Percentiles rank a stretch among this genome's conserved stretches.
Conservation (phyloP, 352 stramenopile genomes). For the Globisporangium polare region DNA sequence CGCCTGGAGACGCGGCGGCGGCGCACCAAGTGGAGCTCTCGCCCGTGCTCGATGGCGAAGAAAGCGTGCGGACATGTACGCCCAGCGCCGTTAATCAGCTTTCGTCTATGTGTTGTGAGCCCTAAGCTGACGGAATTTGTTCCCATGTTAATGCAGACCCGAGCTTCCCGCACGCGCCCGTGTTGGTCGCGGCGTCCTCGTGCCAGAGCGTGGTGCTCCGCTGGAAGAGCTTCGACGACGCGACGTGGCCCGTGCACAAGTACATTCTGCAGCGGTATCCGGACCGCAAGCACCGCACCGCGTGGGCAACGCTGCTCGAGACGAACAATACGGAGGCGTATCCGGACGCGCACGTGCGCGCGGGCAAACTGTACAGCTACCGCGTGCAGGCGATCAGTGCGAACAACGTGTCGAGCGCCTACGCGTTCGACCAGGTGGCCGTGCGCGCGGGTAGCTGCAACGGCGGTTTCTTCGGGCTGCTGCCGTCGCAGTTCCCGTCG, state of each 20-base stretch:
- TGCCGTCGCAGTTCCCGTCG: background rate
- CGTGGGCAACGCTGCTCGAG: background rate
- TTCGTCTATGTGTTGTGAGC: no score
- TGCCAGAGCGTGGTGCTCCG: background rate
- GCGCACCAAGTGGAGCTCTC: background rate
- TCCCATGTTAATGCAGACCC: background rate
- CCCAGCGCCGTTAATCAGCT: no score
- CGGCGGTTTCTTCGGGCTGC: background rate
- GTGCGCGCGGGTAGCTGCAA: background rate
- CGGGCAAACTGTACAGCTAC: background rate
- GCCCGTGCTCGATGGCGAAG: background rate
- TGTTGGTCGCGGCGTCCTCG: background rate
- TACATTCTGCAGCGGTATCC: background rate
- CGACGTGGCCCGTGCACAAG: background rate
- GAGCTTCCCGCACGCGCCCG: background rate
- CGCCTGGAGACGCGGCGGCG: background rate
- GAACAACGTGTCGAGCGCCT: background rate
- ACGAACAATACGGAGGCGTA: background rate
- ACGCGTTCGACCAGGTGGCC: background rate
- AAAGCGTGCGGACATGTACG: background rate
- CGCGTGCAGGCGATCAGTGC: background rate
- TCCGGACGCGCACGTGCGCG: background rate
- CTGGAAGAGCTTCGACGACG: background rate
- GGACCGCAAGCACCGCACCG: background rate
- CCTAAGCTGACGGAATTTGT: no score